Evolutionary conservation across 768 basidiomycete species (phyloP).

Genomic region (Suillus sp.): DNA sequence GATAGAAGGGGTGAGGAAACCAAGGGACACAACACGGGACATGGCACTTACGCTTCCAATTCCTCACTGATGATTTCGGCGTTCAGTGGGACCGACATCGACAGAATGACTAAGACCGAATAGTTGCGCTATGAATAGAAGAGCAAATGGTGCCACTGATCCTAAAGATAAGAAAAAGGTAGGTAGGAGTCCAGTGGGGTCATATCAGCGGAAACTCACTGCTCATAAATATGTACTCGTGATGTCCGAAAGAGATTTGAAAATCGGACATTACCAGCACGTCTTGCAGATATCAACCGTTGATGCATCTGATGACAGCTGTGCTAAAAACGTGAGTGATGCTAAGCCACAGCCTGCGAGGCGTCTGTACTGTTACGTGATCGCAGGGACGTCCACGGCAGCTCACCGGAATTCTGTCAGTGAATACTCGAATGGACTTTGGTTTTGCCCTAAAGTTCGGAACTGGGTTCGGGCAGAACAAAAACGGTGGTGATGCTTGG

Average conservation of each 20-base stretch:
- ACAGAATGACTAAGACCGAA: background rate
- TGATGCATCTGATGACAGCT: background rate
- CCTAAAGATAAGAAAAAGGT: background rate
- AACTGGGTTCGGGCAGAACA: background rate
- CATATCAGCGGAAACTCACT: background rate
- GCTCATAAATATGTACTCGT: background rate
- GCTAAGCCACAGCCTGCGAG: background rate
- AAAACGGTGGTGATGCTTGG: background rate
- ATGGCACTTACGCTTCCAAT: constrained; percentile 1
- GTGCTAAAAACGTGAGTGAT: background rate
- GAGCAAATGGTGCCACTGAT: background rate
- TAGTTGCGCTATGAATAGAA: background rate
- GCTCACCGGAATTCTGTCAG: background rate
- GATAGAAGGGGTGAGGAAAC: background rate
- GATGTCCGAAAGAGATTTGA: background rate
- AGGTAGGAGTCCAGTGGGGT: background rate
- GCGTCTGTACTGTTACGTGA: background rate
- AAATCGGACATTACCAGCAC: background rate
- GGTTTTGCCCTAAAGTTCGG: background rate
- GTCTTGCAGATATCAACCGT: background rate
- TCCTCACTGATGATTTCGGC: background rate
- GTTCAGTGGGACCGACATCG: background rate
- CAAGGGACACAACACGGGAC: background rate
- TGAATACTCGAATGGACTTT: background rate
- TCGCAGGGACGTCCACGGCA: background rate